Evolutionary conservation across 2,329 filamentous ascomycete genomes (phyloP).

Genomic region (Diaporthe nobilis): DNA sequence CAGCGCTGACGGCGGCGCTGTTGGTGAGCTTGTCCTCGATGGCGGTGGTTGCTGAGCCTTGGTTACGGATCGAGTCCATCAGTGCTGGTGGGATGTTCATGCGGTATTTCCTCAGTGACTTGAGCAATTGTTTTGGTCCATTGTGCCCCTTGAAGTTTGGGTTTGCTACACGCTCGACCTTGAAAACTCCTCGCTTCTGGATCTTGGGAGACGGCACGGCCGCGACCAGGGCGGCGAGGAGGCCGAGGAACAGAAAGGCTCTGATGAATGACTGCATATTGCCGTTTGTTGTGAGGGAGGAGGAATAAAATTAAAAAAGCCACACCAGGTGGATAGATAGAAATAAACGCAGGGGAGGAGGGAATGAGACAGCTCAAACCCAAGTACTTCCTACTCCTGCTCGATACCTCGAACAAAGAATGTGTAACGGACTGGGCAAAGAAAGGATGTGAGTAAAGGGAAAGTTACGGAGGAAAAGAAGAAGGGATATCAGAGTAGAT

Average conservation of each 20-base stretch:
- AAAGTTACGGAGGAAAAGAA: constrained; percentile 3
- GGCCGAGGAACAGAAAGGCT: constrained; percentile 58
- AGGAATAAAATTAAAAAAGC: constrained; percentile 39
- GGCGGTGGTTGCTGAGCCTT: constrained; percentile 42
- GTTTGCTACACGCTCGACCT: constrained; percentile 70
- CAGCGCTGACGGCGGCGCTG: constrained; percentile 23
- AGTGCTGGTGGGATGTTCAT: constrained; percentile 63
- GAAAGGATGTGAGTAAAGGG: constrained; percentile 11
- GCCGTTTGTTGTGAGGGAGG: constrained; percentile 5
- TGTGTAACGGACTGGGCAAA: constrained; percentile 20
- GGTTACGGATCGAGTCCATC: constrained; percentile 53
- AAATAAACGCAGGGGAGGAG: constrained; percentile 32
- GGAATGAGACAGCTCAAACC: constrained; percentile 36
- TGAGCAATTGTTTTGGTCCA: constrained; percentile 73
- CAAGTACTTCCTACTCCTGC: constrained; percentile 38
- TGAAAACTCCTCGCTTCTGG: constrained; percentile 70
- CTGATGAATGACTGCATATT: constrained; percentile 47
- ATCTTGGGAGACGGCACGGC: constrained; percentile 58
- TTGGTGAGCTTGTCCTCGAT: constrained; percentile 40
- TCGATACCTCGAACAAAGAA: constrained; percentile 37
- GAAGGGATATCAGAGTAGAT: constrained; percentile 34
- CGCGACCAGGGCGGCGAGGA: constrained; percentile 62
- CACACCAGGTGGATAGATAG: constrained; percentile 47
- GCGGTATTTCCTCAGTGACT: constrained; percentile 78
- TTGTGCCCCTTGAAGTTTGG: constrained; percentile 67